Base-by-base conservation (phyloP, 495 filamentous ascomycete species). In the Cercophora newfieldiana region DNA sequence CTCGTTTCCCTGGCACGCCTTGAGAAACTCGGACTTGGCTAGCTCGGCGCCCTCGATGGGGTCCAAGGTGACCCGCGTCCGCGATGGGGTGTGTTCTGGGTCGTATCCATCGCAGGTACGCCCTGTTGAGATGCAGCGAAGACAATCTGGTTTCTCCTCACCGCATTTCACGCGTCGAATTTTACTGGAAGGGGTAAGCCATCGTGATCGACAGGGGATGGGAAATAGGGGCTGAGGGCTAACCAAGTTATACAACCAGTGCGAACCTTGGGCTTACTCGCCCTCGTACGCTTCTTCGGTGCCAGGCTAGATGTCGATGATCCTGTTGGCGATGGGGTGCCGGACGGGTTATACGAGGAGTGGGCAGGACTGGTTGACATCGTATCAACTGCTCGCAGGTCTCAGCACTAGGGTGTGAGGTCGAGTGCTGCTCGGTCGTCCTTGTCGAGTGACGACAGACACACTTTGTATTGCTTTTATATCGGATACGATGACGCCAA, bases 91-190 rank as follows among this genome's bases (percentile, higher is more conserved):
- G 70, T 69, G 25, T 59, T 25, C 47, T 66, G 69, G 21, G 26
- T 70, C 77, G 63, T 81, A 81, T n/a, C 79, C 77, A 50, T 81
- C 79, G 53, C 79, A 81, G 30, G 74, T 78, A 7, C 79, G 72
- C 6, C 79, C 77, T 16, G 79, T 80, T 25, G 76, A 80, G 19
- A 74, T 79, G 63, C 79, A 81, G 26, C 79, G 72, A 33, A 72
- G 64, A 59, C 79, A 81, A 25, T 72, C 74, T 0, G 79, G 79
- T 30, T 76, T 78, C 44, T 72, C 76, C 48, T 81, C 79, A 53
- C 75, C 79, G 59, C 79, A 81, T 65, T 81, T 81, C 2, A 81
- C 75, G 16, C 74, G 63, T 7, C 74, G 72, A 21, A 76, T 74
- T 33, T 72, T 76, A 10, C 33, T 2, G 12, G 24, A 16, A 6